Evolutionary conservation across 371 early-diverging fungal genomes (phyloP).

Genomic region (Mucor lusitanicus): DNA sequence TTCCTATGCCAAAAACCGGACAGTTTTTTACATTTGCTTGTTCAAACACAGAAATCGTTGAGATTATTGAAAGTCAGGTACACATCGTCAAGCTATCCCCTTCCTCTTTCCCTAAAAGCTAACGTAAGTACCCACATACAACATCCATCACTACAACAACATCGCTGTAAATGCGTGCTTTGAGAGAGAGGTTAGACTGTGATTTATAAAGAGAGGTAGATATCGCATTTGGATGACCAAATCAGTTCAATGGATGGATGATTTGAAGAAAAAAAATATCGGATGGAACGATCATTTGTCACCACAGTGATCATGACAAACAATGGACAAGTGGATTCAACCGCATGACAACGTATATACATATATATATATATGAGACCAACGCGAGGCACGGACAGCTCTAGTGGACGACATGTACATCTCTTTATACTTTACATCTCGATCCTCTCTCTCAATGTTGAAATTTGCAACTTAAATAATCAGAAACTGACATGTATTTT

Average conservation of each 20-base stretch:
- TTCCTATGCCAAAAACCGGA: background rate
- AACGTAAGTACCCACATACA: background rate
- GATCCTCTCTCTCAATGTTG: background rate
- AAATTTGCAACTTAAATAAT: background rate
- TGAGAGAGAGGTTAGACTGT: background rate
- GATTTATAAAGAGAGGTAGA: background rate
- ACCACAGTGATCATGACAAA: background rate
- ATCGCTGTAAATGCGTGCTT: background rate
- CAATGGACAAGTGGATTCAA: background rate
- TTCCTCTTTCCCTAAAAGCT: constrained; percentile 3
- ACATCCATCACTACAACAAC: background rate
- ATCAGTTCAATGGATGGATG: background rate
- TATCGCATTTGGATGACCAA: background rate
- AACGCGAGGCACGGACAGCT: background rate
- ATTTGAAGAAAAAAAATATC: background rate
- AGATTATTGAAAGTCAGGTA: constrained; percentile 1
- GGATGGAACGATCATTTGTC: background rate
- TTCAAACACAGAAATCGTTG: background rate
- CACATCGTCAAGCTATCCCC: background rate
- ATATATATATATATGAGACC: background rate
- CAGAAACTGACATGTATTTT: background rate
- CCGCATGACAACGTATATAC: background rate
- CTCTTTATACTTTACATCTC: background rate
- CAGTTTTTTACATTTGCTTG: background rate
- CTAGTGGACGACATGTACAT: background rate